A percentile compares a stretch with the other conserved stretches of the same genome.
Conservation (phyloP, 2,329 filamentous ascomycete genomes). For the Trichophyton schoenleinii region DNA sequence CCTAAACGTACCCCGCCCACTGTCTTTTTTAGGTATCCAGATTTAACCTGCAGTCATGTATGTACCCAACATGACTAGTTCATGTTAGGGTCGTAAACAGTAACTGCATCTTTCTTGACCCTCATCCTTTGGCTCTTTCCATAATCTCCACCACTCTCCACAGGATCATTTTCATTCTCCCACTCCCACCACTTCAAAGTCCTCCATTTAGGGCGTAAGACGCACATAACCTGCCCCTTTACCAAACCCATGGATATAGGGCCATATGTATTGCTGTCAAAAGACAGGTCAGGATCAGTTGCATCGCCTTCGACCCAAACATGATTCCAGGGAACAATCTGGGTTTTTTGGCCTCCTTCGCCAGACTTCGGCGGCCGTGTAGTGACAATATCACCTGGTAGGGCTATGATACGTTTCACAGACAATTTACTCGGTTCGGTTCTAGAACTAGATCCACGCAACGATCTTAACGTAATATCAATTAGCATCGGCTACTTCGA, state of each 20-base stretch:
- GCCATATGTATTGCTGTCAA: slow-evolving; percentile 85
- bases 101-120: slow-evolving; percentile 26
- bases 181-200: slow-evolving; percentile 27
- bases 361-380: slow-evolving; percentile 49
- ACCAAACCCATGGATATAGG: slow-evolving; percentile 66
- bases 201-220: slow-evolving; percentile 51
- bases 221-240: slow-evolving; percentile 58
- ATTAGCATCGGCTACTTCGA: neutral
- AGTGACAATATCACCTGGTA: slow-evolving; percentile 65
- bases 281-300: slow-evolving; percentile 47
- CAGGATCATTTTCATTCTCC: slow-evolving; percentile 19
- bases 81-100: slow-evolving; percentile 23
- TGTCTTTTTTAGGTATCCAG: neutral
- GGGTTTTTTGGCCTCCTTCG: slow-evolving; percentile 20
- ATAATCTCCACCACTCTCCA: slow-evolving; percentile 5
- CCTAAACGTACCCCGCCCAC: no score
- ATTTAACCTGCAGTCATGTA: neutral
- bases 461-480: neutral
- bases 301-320: slow-evolving; percentile 94
- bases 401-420: slow-evolving; percentile 71
- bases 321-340: slow-evolving; percentile 65
- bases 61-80: slow-evolving; percentile 11
- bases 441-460: slow-evolving; percentile 48
- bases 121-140: slow-evolving; percentile 23
- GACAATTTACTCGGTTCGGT: slow-evolving; percentile 54